phyloP scores from a whole-genome alignment of 2,329 filamentous ascomycete genomes.

The Sordariomycetes sp. region DNA sequence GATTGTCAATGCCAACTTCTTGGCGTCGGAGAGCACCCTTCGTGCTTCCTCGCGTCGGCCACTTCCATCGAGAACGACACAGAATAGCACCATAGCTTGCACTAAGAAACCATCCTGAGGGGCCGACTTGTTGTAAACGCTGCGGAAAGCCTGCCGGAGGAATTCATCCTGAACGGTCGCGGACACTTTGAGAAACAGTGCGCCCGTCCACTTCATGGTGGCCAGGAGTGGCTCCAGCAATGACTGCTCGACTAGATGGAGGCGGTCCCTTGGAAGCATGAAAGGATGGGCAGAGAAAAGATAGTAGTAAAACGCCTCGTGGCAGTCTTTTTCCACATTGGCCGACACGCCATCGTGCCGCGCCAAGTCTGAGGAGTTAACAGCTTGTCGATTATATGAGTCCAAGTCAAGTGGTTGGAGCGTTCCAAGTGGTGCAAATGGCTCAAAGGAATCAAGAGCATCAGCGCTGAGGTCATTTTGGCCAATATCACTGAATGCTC shows the following conservation, averaged over 20 bases:
- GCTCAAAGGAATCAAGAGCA: no score
- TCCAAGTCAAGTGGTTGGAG: no score
- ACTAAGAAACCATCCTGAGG: slow-evolving; percentile 54
- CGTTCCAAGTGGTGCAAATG: no score
- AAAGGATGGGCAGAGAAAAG: slow-evolving; percentile 7
- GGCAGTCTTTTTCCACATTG: slow-evolving; percentile 33
- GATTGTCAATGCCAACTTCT: slow-evolving; percentile 64
- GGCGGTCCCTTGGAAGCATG: slow-evolving; percentile 4
- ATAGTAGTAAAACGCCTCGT: slow-evolving; percentile 36
- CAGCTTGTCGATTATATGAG: no score
- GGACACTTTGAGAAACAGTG: not conserved
- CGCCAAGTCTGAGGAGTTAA: no score
- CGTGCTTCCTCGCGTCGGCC: slow-evolving; percentile 61
- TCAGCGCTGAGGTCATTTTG: no score
- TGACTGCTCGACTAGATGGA: not conserved
- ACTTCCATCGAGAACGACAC: slow-evolving; percentile 69
- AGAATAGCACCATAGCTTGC: slow-evolving; percentile 68
- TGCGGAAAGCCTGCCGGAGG: slow-evolving; percentile 33
- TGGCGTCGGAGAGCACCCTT: slow-evolving; percentile 56
- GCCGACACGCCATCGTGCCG: slow-evolving; percentile 18
- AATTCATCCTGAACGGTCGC: slow-evolving; percentile 12
- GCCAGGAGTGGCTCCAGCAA: not conserved
- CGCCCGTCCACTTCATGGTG: slow-evolving; percentile 36
- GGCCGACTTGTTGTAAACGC: slow-evolving; percentile 28
- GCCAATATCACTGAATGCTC: no score